Conservation (phyloP, 2,329 filamentous ascomycete species). For the Neofusicoccum cordaticola region DNA sequence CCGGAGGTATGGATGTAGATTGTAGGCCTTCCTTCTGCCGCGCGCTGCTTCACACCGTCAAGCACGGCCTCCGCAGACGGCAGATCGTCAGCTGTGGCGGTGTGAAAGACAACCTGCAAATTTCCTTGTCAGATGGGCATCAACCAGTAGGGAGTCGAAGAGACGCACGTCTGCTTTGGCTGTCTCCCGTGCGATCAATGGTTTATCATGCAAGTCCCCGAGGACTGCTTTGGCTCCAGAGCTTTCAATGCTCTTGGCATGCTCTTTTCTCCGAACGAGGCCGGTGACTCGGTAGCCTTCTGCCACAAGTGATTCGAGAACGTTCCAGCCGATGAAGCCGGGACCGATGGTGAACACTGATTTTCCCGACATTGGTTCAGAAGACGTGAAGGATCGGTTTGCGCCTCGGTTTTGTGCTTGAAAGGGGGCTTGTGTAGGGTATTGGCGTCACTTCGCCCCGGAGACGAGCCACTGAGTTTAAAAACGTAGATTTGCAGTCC, state of each 20-base stretch:
- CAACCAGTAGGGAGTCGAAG: slow-evolving; percentile 23
- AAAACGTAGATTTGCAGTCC: too few species aligned
- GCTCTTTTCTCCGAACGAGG: slow-evolving; percentile 40
- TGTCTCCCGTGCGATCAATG: slow-evolving; percentile 39
- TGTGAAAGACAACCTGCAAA: slow-evolving; percentile 41
- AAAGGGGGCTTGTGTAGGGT: too few species aligned
- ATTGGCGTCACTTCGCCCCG: too few species aligned
- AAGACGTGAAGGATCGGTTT: too few species aligned
- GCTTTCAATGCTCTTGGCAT: slow-evolving; percentile 35
- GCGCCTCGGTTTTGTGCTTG: too few species aligned
- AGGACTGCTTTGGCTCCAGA: slow-evolving; percentile 39
- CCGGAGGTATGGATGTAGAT: slow-evolving; percentile 53
- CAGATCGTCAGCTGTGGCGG: slow-evolving; percentile 51
- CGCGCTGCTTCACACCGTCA: slow-evolving; percentile 41
- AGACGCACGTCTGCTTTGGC: slow-evolving; percentile 33
- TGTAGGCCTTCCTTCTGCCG: slow-evolving; percentile 36
- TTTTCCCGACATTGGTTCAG: neutral
- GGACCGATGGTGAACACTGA: slow-evolving; percentile 46
- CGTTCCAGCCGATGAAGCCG: slow-evolving; percentile 49
- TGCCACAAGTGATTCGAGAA: slow-evolving; percentile 43
- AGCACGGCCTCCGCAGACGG: slow-evolving; percentile 46
- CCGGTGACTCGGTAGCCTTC: slow-evolving; percentile 44
- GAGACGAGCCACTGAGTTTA: too few species aligned
- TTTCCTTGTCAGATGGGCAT: neutral
- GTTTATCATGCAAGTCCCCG: slow-evolving; percentile 42